Base-by-base conservation (phyloP, 2,329 filamentous ascomycete species). In the Mycogone perniciosa region DNA sequence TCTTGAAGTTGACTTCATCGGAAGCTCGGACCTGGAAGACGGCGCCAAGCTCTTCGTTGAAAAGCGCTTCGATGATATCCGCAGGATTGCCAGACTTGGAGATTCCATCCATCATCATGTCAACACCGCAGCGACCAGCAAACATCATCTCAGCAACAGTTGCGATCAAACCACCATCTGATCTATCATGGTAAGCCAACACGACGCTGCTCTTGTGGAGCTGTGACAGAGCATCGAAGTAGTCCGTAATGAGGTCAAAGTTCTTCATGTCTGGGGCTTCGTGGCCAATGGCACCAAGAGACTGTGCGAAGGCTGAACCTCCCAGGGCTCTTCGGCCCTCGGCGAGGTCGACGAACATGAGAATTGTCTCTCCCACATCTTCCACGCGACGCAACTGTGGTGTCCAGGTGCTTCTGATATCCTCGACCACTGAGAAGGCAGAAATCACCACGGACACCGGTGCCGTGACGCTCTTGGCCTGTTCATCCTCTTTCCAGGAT, bases 121-220 rank as follows among this genome's bases (percentile, higher is more conserved):
- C 88, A 31, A 89, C 79, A 54, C 92, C 93, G 62, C 88, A 95
- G 50, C 91, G 86, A 30, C 93, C 93, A 31, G 93, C 92, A 66
- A 97, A 97, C 82, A 95, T 95, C 93, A 97, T 97, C 71, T 99
- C 93, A 3, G 85, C 88, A 33, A 97, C 72, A 5, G 92, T 91
- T 1, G 92, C 93, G 64, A 97, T 81, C 7, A 97, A 75, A 62
- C 93, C 93, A 67, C 92, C 93, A 66, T 97, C 92, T 0, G 90
- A 96, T 43, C 88, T 81, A 69, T 97, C 93, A 67, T 97, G 93
- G 67, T 97, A 97, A 4, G 92, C 92, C 26, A 97, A 80, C 8
- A 97, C 91, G 37, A 79, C 70, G 40, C 72, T 71, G 57, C 70
- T 75, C 69, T 77, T 72, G 62, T 85, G 81, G 44, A 85, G 70